Percentiles rank a stretch among this genome's conserved stretches.
Evolutionary conservation across 768 basidiomycete species (phyloP).

Genomic region (Coprinellus micaceus): DNA sequence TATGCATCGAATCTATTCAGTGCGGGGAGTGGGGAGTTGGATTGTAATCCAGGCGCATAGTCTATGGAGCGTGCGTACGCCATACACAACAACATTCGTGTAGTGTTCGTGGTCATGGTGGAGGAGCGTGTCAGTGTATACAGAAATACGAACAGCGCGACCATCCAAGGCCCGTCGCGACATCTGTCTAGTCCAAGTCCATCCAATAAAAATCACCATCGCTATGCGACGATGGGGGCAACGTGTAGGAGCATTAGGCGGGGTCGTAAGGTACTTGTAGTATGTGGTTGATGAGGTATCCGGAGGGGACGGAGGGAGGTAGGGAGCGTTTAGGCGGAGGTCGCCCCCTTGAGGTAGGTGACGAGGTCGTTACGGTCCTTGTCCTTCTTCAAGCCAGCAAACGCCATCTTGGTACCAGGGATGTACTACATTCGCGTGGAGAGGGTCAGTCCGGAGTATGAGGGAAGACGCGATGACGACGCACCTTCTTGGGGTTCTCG

Average conservation of each 20-base stretch:
- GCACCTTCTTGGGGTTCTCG: conserved; percentile 95
- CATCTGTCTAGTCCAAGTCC: background rate
- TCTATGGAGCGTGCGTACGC: too few species aligned
- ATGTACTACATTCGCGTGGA: conserved; percentile 58
- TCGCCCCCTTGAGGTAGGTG: conserved; percentile 69
- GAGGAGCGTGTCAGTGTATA: too few species aligned
- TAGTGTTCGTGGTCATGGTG: too few species aligned
- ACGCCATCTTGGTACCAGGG: conserved; percentile 98
- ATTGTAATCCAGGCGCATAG: too few species aligned
- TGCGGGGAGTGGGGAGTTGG: too few species aligned
- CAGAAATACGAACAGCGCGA: too few species aligned
- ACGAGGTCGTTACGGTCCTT: conserved; percentile 96
- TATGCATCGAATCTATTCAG: too few species aligned
- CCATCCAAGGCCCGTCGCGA: background rate
- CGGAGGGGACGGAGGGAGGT: background rate
- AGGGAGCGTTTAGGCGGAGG: background rate
- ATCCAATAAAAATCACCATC: background rate
- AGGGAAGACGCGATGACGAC: conserved; percentile 14
- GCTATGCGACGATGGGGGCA: background rate
- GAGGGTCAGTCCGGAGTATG: background rate
- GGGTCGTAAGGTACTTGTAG: background rate
- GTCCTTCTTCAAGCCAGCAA: conserved; percentile 97
- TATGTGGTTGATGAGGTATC: background rate
- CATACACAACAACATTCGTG: too few species aligned
- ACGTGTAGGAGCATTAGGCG: background rate